Percentiles rank a stretch among this genome's conserved stretches.
Evolutionary conservation across 2,329 filamentous ascomycete species (phyloP).

Genomic region (Thelonectria rubi): DNA sequence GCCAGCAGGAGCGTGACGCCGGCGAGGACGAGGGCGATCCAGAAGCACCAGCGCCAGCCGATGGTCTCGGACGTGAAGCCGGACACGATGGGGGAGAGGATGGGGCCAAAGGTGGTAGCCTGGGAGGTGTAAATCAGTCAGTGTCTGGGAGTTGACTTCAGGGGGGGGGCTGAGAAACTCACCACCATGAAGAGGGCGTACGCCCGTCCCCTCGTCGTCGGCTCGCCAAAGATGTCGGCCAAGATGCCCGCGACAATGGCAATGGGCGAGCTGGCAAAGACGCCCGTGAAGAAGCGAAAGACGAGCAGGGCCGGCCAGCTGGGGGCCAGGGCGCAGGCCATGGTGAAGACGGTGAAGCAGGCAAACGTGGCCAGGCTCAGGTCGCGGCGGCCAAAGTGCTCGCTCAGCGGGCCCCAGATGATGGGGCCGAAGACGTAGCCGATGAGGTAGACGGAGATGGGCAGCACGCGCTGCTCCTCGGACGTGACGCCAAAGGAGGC

Average conservation of each 20-base stretch:
- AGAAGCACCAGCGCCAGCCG: conserved; percentile 76
- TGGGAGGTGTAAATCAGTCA: conserved; percentile 40
- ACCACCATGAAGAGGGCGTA: conserved; percentile 73
- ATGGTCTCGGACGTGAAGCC: conserved; percentile 67
- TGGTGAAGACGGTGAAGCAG: conserved; percentile 60
- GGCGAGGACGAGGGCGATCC: conserved; percentile 75
- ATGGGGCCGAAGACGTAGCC: conserved; percentile 71
- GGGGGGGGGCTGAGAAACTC: conserved; percentile 33
- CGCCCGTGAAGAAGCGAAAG: conserved; percentile 63
- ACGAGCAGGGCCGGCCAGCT: conserved; percentile 62
- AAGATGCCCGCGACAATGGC: conserved; percentile 70
- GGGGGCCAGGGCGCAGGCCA: conserved; percentile 65
- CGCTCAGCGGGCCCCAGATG: conserved; percentile 71
- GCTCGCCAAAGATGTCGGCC: conserved; percentile 70
- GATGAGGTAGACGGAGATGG: conserved; percentile 70
- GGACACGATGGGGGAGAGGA: conserved; percentile 72
- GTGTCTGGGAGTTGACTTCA: not conserved
- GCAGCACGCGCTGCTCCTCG: conserved; percentile 58
- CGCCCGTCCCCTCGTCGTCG: conserved; percentile 61
- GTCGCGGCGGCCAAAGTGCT: conserved; percentile 67
- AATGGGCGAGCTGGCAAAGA: conserved; percentile 67
- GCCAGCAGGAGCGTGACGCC: conserved; percentile 68
- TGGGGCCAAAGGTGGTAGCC: conserved; percentile 71
- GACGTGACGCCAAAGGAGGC: conserved; percentile 65
- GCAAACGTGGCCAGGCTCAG: conserved; percentile 57